Evolutionary conservation across 2,329 filamentous ascomycete genomes (phyloP).

Genomic region (Botrytis elliptica): DNA sequence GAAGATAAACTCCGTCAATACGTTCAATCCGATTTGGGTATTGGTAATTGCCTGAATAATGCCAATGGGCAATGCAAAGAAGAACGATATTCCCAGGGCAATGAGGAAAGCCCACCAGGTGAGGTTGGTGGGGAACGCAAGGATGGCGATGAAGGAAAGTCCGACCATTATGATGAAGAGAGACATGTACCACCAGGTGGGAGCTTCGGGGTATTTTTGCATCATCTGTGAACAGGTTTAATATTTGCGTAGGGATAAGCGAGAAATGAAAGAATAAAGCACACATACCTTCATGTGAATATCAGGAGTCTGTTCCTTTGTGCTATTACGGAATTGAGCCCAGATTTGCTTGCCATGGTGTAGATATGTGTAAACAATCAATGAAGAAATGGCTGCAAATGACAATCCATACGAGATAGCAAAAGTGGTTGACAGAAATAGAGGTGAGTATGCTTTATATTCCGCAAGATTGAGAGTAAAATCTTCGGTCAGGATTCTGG

Average conservation of each 20-base stretch:
- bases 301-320: slow-evolving; percentile 8
- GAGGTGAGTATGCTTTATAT: slow-evolving; percentile 69
- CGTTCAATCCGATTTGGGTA: slow-evolving; percentile 69
- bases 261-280: not conserved
- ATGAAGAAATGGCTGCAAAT: slow-evolving; percentile 67
- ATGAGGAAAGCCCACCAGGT: slow-evolving; percentile 65
- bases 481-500: slow-evolving; percentile 59
- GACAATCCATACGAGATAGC: slow-evolving; percentile 68
- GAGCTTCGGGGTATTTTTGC: slow-evolving; percentile 11
- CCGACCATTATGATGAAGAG: slow-evolving; percentile 21
- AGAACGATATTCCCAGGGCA: slow-evolving; percentile 60
- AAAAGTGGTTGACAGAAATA: slow-evolving; percentile 72
- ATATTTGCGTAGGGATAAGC: not conserved
- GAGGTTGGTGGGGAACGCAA: slow-evolving; percentile 58
- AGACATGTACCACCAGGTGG: slow-evolving; percentile 7
- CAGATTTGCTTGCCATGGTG: slow-evolving; percentile 67
- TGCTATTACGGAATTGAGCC: slow-evolving; percentile 32
- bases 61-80: slow-evolving; percentile 64
- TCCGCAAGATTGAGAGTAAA: slow-evolving; percentile 62
- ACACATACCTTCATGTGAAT: slow-evolving; percentile 10
- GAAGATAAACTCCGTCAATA: slow-evolving; percentile 69
- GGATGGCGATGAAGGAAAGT: slow-evolving; percentile 43
- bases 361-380: slow-evolving; percentile 65
- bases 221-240: not conserved
- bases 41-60: slow-evolving; percentile 70